phyloP scores from a whole-genome alignment of 2,329 filamentous ascomycete species.

The Pestalotiopsis sp. region DNA sequence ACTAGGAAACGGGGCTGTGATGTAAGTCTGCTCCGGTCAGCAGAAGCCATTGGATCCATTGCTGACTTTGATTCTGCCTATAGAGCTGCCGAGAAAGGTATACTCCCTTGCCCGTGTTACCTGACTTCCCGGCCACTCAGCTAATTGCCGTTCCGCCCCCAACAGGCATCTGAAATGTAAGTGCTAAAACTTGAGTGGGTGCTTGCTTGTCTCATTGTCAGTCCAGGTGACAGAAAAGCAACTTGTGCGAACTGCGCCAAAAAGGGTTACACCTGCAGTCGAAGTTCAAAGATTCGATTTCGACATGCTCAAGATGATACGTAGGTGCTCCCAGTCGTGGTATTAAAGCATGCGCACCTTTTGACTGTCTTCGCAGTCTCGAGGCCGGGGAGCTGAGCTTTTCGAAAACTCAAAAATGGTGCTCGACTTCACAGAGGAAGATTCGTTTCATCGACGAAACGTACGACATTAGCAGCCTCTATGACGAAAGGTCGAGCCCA shows the following conservation, averaged over 20 bases:
- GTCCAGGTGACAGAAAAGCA: background rate
- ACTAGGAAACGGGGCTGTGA: slow-evolving; percentile 6
- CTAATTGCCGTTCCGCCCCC: background rate
- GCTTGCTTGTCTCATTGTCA: background rate
- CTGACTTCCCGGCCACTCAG: background rate
- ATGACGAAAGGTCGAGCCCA: background rate
- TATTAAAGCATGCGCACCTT: background rate
- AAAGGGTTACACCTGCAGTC: background rate
- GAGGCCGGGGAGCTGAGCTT: slow-evolving; percentile 6
- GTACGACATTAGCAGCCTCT: slow-evolving; percentile 1
- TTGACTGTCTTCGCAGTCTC: background rate
- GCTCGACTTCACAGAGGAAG: slow-evolving; percentile 2
- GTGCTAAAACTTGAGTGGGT: background rate
- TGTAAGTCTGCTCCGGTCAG: background rate
- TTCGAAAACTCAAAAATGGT: slow-evolving; percentile 9
- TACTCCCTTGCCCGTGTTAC: background rate
- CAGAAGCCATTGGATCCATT: background rate
- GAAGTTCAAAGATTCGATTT: slow-evolving; percentile 4
- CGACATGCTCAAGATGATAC: slow-evolving; percentile 8
- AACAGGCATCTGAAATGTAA: slow-evolving; percentile 9
- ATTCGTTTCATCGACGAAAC: slow-evolving; percentile 5
- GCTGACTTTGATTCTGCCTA: background rate
- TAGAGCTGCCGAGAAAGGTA: slow-evolving; percentile 6
- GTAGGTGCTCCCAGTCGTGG: background rate
- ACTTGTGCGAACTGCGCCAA: slow-evolving; percentile 7